Conservation (phyloP, 2,329 filamentous ascomycete species). For the Laburnicola sp. region DNA sequence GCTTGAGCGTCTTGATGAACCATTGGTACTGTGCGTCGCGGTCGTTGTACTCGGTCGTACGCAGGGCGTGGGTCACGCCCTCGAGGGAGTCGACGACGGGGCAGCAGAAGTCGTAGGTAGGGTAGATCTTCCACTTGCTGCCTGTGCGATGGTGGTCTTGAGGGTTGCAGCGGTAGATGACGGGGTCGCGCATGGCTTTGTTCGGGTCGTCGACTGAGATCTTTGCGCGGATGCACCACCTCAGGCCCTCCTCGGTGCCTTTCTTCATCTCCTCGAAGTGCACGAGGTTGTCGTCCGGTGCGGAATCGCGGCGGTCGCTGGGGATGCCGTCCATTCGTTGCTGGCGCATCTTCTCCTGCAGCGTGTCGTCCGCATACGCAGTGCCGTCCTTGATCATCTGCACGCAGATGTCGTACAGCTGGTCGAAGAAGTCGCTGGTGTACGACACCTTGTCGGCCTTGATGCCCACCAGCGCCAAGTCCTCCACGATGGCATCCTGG, state of each 20-base stretch:
- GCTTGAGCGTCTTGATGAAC: slow-evolving; percentile 74
- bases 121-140: slow-evolving; percentile 80
- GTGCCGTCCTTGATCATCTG: slow-evolving; percentile 82
- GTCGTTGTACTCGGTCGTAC: slow-evolving; percentile 86
- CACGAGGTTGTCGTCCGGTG: slow-evolving; percentile 79
- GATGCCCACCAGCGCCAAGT: slow-evolving; percentile 88
- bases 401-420: slow-evolving; percentile 83
- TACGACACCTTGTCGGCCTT: slow-evolving; percentile 84
- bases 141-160: slow-evolving; percentile 76
- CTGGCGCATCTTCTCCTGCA: slow-evolving; percentile 82
- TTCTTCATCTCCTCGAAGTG: slow-evolving; percentile 94
- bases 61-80: slow-evolving; percentile 79
- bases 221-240: slow-evolving; percentile 93
- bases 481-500: slow-evolving; percentile 90
- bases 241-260: slow-evolving; percentile 74
- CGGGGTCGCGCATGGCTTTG: slow-evolving; percentile 93
- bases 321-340: slow-evolving; percentile 83
- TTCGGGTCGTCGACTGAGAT: slow-evolving; percentile 90
- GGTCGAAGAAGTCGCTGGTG: slow-evolving; percentile 94
- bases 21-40: slow-evolving; percentile 85
- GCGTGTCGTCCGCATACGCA: slow-evolving; percentile 93
- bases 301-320: slow-evolving; percentile 76
- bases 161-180: slow-evolving; percentile 93
- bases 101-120: slow-evolving; percentile 84
- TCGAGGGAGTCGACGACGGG: slow-evolving; percentile 79